Evolutionary conservation across 2,329 filamentous ascomycete genomes (phyloP).

Genomic region (Colletotrichum cereale): DNA sequence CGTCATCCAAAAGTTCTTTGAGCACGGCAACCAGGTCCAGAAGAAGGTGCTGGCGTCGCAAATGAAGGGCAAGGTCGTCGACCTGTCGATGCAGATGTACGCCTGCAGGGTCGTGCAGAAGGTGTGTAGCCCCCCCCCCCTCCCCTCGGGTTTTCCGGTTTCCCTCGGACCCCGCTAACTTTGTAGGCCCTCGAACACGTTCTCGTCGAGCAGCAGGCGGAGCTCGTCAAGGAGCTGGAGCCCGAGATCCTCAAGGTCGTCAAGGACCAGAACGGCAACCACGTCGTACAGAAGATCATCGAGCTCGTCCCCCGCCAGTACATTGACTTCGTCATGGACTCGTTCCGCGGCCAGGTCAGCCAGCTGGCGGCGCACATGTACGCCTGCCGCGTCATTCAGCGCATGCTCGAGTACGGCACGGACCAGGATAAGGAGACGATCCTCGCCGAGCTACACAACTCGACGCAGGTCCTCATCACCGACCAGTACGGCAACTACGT

Average conservation of each 20-base stretch:
- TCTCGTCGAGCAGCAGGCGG: constrained; percentile 89
- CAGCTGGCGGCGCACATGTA: constrained; percentile 83
- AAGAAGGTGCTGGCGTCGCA: constrained; percentile 87
- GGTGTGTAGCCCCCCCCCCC: constrained; percentile 58
- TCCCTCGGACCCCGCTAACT: constrained; percentile 11
- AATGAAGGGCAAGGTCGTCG: constrained; percentile 88
- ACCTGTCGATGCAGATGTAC: constrained; percentile 89
- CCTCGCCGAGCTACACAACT: constrained; percentile 82
- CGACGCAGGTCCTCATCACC: constrained; percentile 78
- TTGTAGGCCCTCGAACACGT: constrained; percentile 86
- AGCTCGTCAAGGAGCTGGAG: constrained; percentile 86
- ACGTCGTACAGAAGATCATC: constrained; percentile 95
- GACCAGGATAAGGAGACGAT: constrained; percentile 78
- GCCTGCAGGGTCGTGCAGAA: constrained; percentile 97
- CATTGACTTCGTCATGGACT: constrained; percentile 86
- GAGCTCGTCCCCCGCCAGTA: constrained; percentile 82
- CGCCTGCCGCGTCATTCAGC: constrained; percentile 92
- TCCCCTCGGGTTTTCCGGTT: background rate
- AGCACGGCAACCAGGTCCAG: constrained; percentile 93
- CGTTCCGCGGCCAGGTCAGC: constrained; percentile 81
- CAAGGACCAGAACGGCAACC: constrained; percentile 92
- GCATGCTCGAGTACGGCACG: constrained; percentile 87
- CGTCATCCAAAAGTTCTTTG: constrained; percentile 97
- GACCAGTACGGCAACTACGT: constrained; percentile 98
- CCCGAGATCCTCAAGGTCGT: constrained; percentile 81